Percentiles rank a stretch among this genome's conserved stretches.
phyloP scores from a whole-genome alignment of 2,329 filamentous ascomycete species.

The Colletotrichum somersetense region DNA sequence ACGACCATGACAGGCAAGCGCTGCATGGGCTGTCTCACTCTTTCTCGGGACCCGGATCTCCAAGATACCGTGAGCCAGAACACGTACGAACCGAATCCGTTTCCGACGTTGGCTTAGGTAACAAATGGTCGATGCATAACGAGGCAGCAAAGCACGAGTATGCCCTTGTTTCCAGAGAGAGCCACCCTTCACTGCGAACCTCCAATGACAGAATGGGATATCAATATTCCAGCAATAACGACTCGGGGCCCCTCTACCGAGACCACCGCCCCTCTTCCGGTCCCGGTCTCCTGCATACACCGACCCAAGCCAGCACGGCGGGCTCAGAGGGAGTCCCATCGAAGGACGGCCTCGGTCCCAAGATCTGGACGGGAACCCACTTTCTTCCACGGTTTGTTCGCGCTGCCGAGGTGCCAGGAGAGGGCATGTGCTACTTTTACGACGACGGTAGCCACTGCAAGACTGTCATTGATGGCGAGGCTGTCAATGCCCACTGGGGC shows the following conservation, averaged over 20 bases:
- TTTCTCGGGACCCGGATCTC: conserved; percentile 60
- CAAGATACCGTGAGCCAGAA: conserved; percentile 57
- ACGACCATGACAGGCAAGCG: conserved; percentile 57
- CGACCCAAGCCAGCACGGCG: conserved; percentile 48
- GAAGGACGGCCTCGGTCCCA: conserved; percentile 73
- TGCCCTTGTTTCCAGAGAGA: conserved; percentile 58
- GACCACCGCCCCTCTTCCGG: conserved; percentile 46
- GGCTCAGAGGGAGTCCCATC: conserved; percentile 59
- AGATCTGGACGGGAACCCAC: conserved; percentile 77
- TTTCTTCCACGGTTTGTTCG: conserved; percentile 76
- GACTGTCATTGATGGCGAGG: conserved; percentile 85
- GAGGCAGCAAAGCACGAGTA: conserved; percentile 61
- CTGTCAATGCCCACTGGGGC: conserved; percentile 92
- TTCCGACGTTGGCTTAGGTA: conserved; percentile 52
- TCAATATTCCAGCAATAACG: conserved; percentile 54
- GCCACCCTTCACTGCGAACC: conserved; percentile 48
- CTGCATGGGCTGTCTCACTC: conserved; percentile 48
- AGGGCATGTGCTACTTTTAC: conserved; percentile 87
- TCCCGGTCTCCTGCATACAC: conserved; percentile 46
- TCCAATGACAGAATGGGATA: conserved; percentile 52
- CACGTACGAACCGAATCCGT: conserved; percentile 52
- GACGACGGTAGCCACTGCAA: conserved; percentile 87
- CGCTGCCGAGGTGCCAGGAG: conserved; percentile 77
- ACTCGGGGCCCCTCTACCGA: conserved; percentile 46
- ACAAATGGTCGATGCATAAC: conserved; percentile 55